These are phyloP conservation scores for Geotrichum phurueaensis DNA, from an alignment of 1,139 yeast genomes.

Conservation along the genomic window DNA sequence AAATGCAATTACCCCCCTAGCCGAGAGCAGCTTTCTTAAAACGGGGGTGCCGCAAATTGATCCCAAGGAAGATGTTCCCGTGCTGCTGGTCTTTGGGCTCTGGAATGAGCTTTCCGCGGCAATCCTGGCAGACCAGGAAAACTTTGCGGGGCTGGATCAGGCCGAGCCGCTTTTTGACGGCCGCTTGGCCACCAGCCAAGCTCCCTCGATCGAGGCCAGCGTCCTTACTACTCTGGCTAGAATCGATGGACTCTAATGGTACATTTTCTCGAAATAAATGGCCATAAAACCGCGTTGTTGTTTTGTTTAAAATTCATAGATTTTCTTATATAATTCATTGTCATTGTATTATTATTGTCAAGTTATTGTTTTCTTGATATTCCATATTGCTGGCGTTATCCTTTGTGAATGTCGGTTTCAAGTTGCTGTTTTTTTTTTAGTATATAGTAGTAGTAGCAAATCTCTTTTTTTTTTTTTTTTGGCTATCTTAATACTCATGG, in stretches of 20 bases:
- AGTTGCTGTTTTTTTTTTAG: too few relatives aligned
- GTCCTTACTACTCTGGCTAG: slow-evolving; percentile 56
- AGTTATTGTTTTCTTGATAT: too few relatives aligned
- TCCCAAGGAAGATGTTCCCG: slow-evolving; percentile 29
- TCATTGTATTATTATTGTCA: too few relatives aligned
- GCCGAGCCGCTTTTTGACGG: slow-evolving; percentile 67
- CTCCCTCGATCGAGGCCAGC: slow-evolving; percentile 66
- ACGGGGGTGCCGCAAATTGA: slow-evolving; percentile 22
- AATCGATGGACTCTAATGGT: slow-evolving; percentile 20
- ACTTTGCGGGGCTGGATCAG: slow-evolving; percentile 48
- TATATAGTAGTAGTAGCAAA: too few relatives aligned
- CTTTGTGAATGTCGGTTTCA: too few relatives aligned
- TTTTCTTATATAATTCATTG: too few relatives aligned
- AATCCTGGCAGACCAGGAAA: slow-evolving; percentile 45
- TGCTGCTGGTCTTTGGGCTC: slow-evolving; percentile 57
- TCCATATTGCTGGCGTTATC: too few relatives aligned
- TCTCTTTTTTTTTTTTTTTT: too few relatives aligned
- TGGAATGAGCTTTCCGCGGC: slow-evolving; percentile 51
- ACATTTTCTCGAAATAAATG: too few relatives aligned
- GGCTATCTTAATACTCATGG: too few relatives aligned
- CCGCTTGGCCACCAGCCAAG: slow-evolving; percentile 47
- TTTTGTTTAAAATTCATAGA: too few relatives aligned
- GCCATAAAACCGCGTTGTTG: too few relatives aligned
- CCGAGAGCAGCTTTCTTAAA: slow-evolving; percentile 17
- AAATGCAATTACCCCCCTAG: slow-evolving; percentile 11